Conservation (phyloP, 495 filamentous ascomycete genomes). For the Amniculicola lignicola region DNA sequence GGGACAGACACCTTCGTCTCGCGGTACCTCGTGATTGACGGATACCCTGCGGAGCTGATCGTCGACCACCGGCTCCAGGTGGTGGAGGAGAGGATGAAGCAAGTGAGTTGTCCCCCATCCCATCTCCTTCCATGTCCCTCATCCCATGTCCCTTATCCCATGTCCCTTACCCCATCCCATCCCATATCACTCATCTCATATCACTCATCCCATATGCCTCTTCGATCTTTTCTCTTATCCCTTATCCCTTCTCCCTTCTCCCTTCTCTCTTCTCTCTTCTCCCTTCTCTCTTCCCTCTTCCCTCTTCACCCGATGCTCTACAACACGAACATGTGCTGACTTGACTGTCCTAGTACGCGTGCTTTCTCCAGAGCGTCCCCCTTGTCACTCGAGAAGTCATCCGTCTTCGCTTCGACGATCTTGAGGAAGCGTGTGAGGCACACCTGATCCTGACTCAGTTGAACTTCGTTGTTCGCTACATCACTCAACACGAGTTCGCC, state of each 20-base stretch:
- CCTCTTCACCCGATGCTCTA: background rate
- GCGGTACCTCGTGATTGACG: slow-evolving; percentile 6
- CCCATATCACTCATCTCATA: background rate
- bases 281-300: background rate
- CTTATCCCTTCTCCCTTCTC: no score
- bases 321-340: slow-evolving; percentile 1
- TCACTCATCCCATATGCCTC: background rate
- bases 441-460: background rate
- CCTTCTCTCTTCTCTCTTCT: no score
- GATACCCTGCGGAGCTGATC: background rate
- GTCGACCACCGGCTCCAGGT: background rate
- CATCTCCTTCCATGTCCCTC: background rate
- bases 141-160: background rate
- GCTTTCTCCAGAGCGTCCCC: background rate
- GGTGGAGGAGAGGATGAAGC: slow-evolving; percentile 9
- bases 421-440: slow-evolving; percentile 4
- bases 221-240: no score
- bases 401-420: slow-evolving; percentile 19
- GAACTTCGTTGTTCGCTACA: background rate
- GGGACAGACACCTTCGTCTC: background rate
- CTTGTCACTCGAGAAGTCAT: slow-evolving; percentile 4
- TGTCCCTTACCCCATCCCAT: background rate
- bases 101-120: slow-evolving; percentile 2
- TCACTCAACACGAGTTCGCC: slow-evolving; percentile 4
- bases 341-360: background rate